Evolutionary conservation across 73 alveolate species (phyloP), one percentile per base, ranked within the genome.

Genomic region (Durusdinium trenchii): DNA sequence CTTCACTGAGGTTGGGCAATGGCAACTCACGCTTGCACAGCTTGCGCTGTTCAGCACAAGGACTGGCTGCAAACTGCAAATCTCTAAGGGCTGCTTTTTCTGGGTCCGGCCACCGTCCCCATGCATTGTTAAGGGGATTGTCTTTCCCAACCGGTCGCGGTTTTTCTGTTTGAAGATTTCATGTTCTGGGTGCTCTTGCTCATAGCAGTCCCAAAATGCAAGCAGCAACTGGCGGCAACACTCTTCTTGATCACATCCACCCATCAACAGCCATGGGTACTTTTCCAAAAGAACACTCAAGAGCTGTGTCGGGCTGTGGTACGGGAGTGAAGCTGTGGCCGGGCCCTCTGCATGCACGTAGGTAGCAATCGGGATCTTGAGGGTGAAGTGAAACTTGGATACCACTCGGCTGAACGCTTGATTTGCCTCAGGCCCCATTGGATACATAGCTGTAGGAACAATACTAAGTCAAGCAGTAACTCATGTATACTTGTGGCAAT

Each of bases 101-200:
- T 84, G 94, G 4, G 94, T 84, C 3, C 94, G 32, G 48, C 94
- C 94, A 36, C 94, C 94, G 51, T 84, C 94, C 75, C 94, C 94
- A 18, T 84, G 94, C n/a, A 84, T 38, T 23, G 75, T 48, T 14
- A 84, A 18, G n/a, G 94, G 94, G 38, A 84, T n/a, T n/a, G 94
- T 84, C 20, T 38, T 6, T 32, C 52, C 18, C 38, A 84, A 36
- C 50, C 94, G 50, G 40, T 84, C 94, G 3, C 71, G 91, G 48
- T 48, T 42, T n/a, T 9, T 20, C 28, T 9, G 20, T 10, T 48
- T 12, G 28, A 84, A 84, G n/a, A 84, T 52, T 36, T 52, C 75
- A 14, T 84, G 94, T 6, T 51, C 94, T 4, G 94, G 94, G 43
- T 84, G 94, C 36, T 51, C 94, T 36, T 36, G 6, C 40, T 84